These are phyloP conservation scores for Eucalyptus pauciflora DNA, from an alignment of 345 rosid genomes.

Conservation along the genomic window DNA sequence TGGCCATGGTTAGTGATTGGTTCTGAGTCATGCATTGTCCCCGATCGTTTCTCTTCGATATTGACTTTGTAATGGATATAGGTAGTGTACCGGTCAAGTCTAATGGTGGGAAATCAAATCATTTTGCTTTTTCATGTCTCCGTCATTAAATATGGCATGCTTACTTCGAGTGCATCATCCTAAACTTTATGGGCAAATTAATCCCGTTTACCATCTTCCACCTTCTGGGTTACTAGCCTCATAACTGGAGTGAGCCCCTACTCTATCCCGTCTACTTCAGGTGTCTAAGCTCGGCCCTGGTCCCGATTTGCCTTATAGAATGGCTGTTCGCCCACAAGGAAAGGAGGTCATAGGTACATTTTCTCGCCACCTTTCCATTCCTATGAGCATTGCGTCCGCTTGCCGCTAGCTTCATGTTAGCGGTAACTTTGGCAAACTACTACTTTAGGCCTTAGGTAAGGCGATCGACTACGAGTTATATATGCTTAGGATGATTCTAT, in stretches of 20 bases:
- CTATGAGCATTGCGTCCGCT: background rate
- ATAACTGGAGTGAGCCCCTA: background rate
- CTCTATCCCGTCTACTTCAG: slow-evolving; percentile 12
- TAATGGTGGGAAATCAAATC: too few relatives aligned
- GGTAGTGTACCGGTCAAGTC: too few relatives aligned
- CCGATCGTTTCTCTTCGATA: too few relatives aligned
- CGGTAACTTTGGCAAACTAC: background rate
- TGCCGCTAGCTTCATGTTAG: background rate
- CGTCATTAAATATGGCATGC: too few relatives aligned
- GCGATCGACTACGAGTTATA: background rate
- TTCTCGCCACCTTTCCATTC: background rate
- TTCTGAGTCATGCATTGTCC: too few relatives aligned
- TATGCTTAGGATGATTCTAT: background rate
- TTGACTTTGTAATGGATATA: too few relatives aligned
- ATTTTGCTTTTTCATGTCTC: too few relatives aligned
- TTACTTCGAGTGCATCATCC: too few relatives aligned
- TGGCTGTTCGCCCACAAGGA: slow-evolving; percentile 69
- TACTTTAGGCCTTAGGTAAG: background rate
- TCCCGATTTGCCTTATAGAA: slow-evolving; percentile 73
- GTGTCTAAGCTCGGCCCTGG: slow-evolving; percentile 35
- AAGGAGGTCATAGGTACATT: slow-evolving; percentile 60
- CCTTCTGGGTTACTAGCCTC: background rate
- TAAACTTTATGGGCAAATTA: background rate
- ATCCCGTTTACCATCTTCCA: background rate
- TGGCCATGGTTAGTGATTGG: too few relatives aligned